Evolutionary conservation across 2,329 filamentous ascomycete genomes (phyloP).

Genomic region (Pseudofabraea citricarpa): DNA sequence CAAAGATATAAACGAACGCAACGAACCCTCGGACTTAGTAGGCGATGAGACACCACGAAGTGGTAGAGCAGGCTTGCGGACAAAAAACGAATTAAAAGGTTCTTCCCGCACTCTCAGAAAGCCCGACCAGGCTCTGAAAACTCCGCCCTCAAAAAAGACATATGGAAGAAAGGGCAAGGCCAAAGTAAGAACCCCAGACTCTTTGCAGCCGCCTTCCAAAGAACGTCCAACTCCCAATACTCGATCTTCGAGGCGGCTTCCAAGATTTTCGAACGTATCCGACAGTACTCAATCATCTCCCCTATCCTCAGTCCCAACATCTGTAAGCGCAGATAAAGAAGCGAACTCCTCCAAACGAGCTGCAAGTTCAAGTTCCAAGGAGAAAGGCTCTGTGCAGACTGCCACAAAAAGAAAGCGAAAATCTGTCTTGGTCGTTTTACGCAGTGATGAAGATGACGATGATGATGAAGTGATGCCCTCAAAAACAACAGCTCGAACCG

Average conservation of each 20-base stretch:
- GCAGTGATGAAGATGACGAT: background rate
- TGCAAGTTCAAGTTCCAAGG: too few relatives aligned
- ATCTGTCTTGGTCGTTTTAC: slow-evolving; percentile 6
- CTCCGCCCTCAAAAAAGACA: background rate
- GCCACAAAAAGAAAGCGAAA: slow-evolving; percentile 15
- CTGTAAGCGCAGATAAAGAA: background rate
- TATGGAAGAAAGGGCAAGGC: background rate
- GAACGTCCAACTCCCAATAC: slow-evolving; percentile 3
- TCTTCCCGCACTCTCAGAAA: slow-evolving; percentile 5
- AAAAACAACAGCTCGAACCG: background rate
- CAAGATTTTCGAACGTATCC: background rate
- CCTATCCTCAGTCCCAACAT: background rate
- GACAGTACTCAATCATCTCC: background rate
- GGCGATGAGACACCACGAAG: background rate
- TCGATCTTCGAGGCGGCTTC: slow-evolving; percentile 17
- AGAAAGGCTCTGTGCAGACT: background rate
- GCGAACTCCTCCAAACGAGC: background rate
- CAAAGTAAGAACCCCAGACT: too few relatives aligned
- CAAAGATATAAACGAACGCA: too few relatives aligned
- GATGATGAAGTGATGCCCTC: background rate
- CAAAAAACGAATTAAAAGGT: slow-evolving; percentile 8
- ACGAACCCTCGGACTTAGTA: too few relatives aligned
- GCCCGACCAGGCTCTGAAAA: background rate
- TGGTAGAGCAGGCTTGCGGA: slow-evolving; percentile 4
- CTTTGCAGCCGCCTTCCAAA: too few relatives aligned